A percentile compares a stretch with the other conserved stretches of the same genome.
Conservation (phyloP, 208 protist species). For the Acanthamoeba culbertsoni region DNA sequence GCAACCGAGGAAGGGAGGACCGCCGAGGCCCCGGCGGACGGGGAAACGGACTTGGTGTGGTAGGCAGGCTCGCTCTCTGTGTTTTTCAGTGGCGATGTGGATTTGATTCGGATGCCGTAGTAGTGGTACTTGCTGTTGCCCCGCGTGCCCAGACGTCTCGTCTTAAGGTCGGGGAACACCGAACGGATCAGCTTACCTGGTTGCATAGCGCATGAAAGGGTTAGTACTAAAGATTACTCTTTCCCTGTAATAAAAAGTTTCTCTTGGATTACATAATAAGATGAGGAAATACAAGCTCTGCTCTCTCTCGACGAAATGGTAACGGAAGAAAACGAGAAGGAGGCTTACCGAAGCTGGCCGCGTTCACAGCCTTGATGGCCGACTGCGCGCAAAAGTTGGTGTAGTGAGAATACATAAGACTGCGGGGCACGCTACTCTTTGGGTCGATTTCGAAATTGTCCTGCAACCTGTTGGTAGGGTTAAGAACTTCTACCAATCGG, state of each 20-base stretch:
- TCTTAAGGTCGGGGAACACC: constrained; percentile 49
- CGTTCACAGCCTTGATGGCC: constrained; percentile 11
- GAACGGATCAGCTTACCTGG: constrained; percentile 52
- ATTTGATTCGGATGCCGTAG: constrained; percentile 52
- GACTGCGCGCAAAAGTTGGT: not conserved
- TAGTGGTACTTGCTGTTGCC: constrained; percentile 61
- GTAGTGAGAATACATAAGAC: constrained; percentile 30
- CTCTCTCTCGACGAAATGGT: not conserved
- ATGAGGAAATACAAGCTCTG: not conserved
- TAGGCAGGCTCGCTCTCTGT: not conserved
- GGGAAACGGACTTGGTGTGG: not conserved
- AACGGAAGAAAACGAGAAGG: not conserved
- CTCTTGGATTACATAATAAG: too few species aligned
- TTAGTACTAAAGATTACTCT: too few species aligned
- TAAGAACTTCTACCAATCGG: not conserved
- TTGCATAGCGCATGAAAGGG: too few species aligned
- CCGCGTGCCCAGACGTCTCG: constrained; percentile 42
- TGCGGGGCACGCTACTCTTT: constrained; percentile 8
- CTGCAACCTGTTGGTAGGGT: not conserved
- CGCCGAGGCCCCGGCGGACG: not conserved
- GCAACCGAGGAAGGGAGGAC: not conserved
- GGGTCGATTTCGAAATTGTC: constrained; percentile 49
- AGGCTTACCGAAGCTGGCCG: constrained; percentile 15
- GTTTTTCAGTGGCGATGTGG: not conserved
- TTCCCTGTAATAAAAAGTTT: too few species aligned